Evolutionary conservation across 805 yeast genomes (phyloP), one percentile per base, ranked within the genome.

Genomic region (Lipomyces oligophaga): DNA sequence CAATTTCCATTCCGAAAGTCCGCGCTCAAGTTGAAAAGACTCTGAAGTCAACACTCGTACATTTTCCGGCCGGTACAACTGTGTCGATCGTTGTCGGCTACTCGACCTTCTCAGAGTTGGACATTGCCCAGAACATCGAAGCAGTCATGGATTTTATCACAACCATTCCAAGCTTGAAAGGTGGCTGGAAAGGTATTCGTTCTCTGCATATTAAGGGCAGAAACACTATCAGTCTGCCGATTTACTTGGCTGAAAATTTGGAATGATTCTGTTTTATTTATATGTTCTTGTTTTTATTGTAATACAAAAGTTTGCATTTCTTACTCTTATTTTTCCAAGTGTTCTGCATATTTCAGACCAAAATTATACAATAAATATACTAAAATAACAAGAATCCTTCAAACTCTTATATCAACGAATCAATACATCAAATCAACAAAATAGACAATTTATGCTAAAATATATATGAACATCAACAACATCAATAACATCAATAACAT

Each of bases 201-300:
- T 55, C 70, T 11, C 36, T 74, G 78, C 62, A 83, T 79, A 67
- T 76, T 77, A 87, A 87, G 69, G 74, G 90, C 10, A 69, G 72
- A 47, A 65, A 67, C 34, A 85, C 96, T 18, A 96, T 96, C 18
- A 77, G 89, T 6, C 71, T 93, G 59, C 97, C 99, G 36, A 71
- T 93, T 49, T 93, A 72, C 67, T 78, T 81, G 61, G 72, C 83
- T 37, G 81, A 83, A 25, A 73, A 72, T 54, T 62, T 81, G 41
- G 43, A 27, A 26, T 50, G 40, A 41, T 31, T n/a, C 27, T 43
- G 30, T 19, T 19, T 18, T 30, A 27, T 20, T 15, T 20, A 16
- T 28, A 20, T 30, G 21, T 18, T 27, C 11, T 15, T 10, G 13
- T 34, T 30, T 34, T 25, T 16, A 30, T 31, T 38, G 13, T 26